phyloP scores from a whole-genome alignment of 1,284 basidiomycete genomes.

The Vanrija sp. region DNA sequence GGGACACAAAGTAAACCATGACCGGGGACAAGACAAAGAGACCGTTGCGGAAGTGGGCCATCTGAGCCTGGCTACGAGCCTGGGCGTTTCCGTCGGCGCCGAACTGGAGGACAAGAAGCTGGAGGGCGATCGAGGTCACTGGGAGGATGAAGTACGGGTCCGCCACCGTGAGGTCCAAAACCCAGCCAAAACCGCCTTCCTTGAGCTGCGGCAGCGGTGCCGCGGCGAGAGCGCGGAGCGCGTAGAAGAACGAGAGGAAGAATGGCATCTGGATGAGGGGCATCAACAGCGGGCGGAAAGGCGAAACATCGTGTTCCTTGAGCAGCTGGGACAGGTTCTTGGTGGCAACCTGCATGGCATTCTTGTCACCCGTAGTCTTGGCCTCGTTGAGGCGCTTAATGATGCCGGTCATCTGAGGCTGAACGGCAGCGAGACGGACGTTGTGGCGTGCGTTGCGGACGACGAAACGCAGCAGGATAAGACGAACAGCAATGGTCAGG shows the following conservation, averaged over 20 bases:
- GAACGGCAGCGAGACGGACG: conserved; percentile 64
- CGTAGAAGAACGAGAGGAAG: conserved; percentile 82
- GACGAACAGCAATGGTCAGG: conserved; percentile 66
- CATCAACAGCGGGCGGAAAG: conserved; percentile 58
- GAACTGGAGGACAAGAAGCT: conserved; percentile 67
- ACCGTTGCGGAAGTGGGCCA: conserved; percentile 68
- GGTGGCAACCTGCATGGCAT: conserved; percentile 57
- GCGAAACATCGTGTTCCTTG: conserved; percentile 65
- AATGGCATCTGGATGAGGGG: conserved; percentile 73
- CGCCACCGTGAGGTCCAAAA: conserved; percentile 71
- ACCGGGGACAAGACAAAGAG: conserved; percentile 62
- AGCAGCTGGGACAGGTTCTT: conserved; percentile 63
- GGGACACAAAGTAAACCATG: conserved; percentile 61
- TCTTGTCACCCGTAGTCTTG: conserved; percentile 54
- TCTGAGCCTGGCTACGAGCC: conserved; percentile 26
- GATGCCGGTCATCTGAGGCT: conserved; percentile 58
- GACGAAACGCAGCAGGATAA: conserved; percentile 66
- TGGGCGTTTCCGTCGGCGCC: conserved; percentile 51
- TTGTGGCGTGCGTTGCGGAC: conserved; percentile 64
- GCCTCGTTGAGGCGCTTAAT: conserved; percentile 56
- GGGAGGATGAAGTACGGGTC: conserved; percentile 81
- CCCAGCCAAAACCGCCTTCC: conserved; percentile 69
- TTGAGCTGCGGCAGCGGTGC: conserved; percentile 69
- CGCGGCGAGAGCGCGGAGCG: conserved; percentile 66
- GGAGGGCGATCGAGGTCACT: conserved; percentile 58